Percentiles rank a stretch among this genome's conserved stretches.
Evolutionary conservation across 139 green algal species (phyloP).

Genomic region (Asterochloris sp.): DNA sequence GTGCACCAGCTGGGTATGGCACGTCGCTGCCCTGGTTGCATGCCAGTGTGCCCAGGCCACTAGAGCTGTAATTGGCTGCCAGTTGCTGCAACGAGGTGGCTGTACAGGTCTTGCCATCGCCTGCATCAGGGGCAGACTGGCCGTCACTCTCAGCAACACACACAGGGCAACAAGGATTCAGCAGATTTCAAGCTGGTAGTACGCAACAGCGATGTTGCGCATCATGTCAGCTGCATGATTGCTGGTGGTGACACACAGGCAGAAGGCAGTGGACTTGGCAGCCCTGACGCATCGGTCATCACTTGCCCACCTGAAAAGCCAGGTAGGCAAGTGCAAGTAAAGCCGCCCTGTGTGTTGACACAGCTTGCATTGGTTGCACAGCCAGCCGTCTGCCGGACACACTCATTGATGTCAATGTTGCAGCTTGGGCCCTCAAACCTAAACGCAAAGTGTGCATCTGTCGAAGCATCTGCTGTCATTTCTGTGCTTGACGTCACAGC

Average conservation of each 20-base stretch:
- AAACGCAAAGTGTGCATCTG: neutral
- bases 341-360: slow-evolving; percentile 42
- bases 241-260: neutral
- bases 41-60: slow-evolving; percentile 27
- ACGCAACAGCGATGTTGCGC: neutral
- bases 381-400: slow-evolving; percentile 28
- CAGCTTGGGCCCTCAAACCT: slow-evolving; percentile 49
- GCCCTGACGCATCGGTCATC: neutral
- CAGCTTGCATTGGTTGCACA: slow-evolving; percentile 45
- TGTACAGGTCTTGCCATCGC: neutral
- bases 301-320: slow-evolving; percentile 32
- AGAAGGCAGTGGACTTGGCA: neutral
- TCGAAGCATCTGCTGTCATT: neutral
- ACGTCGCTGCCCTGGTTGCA: slow-evolving; percentile 48
- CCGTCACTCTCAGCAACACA: neutral
- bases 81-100: neutral
- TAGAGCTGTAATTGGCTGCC: slow-evolving; percentile 21
- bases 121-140: neutral
- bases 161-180: neutral
- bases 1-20: slow-evolving; percentile 27
- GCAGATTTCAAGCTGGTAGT: neutral
- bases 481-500: neutral
- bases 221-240: neutral
- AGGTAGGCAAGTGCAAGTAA: slow-evolving; percentile 41
- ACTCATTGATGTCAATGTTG: slow-evolving; percentile 57